phyloP scores from a whole-genome alignment of 768 basidiomycete species.

The Lactarius quietus region DNA sequence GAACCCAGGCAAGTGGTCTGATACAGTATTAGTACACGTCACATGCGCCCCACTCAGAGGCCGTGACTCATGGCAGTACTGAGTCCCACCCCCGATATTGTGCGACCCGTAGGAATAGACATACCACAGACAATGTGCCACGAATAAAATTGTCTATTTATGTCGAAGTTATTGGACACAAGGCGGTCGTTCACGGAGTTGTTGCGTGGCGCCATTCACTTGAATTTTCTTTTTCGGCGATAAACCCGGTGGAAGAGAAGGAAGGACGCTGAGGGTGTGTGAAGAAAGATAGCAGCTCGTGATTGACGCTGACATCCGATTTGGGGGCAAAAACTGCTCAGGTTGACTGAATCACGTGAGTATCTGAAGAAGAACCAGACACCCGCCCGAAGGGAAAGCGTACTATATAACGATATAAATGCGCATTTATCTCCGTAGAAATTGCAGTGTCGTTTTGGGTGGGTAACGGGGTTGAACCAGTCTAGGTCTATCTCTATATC shows the following conservation, averaged over 20 bases:
- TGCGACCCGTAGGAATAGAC: background rate
- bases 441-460: background rate
- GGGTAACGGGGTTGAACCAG: background rate
- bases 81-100: background rate
- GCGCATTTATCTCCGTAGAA: background rate
- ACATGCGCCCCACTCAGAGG: background rate
- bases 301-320: background rate
- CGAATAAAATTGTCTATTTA: background rate
- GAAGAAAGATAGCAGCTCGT: background rate
- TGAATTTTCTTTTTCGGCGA: background rate
- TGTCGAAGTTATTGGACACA: background rate
- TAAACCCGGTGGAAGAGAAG: background rate
- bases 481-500: background rate
- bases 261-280: background rate
- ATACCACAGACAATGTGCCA: background rate
- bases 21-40: background rate
- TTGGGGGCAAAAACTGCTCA: background rate
- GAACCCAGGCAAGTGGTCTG: background rate
- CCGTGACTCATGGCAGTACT: background rate
- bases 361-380: background rate
- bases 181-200: background rate
- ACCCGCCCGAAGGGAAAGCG: background rate
- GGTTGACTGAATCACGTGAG: background rate
- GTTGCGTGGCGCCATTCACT: background rate
- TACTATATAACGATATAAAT: background rate